Conservation (phyloP, 2,329 filamentous ascomycete species). For the Fusarium graminum region DNA sequence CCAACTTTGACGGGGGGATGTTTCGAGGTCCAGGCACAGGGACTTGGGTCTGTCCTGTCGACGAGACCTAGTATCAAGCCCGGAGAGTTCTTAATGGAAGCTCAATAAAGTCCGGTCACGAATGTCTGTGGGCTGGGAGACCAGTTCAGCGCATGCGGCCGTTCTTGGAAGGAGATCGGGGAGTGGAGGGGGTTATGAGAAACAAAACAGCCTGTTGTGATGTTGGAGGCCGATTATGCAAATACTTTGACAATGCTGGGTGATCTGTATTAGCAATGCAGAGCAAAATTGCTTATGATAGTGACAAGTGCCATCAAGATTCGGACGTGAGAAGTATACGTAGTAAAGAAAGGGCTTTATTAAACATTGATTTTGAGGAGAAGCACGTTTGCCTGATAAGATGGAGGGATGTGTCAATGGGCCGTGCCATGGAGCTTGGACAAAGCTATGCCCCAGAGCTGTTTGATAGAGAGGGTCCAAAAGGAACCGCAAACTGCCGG, state of each 20-base stretch:
- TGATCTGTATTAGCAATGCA: slow-evolving; percentile 39
- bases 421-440: slow-evolving; percentile 45
- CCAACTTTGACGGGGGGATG: slow-evolving; percentile 52
- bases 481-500: slow-evolving; percentile 48
- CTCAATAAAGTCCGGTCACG: slow-evolving; percentile 45
- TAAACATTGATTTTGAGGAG: slow-evolving; percentile 40
- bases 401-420: slow-evolving; percentile 41
- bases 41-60: slow-evolving; percentile 50
- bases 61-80: slow-evolving; percentile 49
- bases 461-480: slow-evolving; percentile 43
- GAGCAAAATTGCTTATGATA: slow-evolving; percentile 36
- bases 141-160: slow-evolving; percentile 59
- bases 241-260: slow-evolving; percentile 41
- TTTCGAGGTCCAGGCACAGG: slow-evolving; percentile 57
- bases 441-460: slow-evolving; percentile 47
- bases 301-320: slow-evolving; percentile 16
- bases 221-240: slow-evolving; percentile 44
- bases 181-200: slow-evolving; percentile 48
- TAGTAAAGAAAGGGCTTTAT: slow-evolving; percentile 39
- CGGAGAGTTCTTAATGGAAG: slow-evolving; percentile 48
- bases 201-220: slow-evolving; percentile 46
- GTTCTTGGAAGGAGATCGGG: slow-evolving; percentile 63
- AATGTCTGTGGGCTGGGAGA: slow-evolving; percentile 47
- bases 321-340: slow-evolving; percentile 27
- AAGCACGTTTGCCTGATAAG: slow-evolving; percentile 44